Evolutionary conservation across 2,329 filamentous ascomycete genomes (phyloP).

Genomic region (Fusarium heterosporum): DNA sequence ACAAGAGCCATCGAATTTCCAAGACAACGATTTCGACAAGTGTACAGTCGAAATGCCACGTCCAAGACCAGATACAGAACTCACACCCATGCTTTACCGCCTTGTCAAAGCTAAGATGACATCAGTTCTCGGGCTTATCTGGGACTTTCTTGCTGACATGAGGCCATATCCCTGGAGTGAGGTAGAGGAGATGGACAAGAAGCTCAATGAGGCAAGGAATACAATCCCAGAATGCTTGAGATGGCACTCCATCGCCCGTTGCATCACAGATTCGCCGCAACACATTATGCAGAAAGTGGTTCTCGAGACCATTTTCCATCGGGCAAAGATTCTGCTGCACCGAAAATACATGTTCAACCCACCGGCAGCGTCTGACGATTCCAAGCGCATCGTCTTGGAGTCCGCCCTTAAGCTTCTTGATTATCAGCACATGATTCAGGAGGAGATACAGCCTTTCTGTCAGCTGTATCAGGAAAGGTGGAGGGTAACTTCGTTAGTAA

Average conservation of each 20-base stretch:
- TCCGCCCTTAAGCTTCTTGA: conserved; percentile 20
- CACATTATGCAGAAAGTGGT: conserved; percentile 4
- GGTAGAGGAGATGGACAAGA: conserved; percentile 14
- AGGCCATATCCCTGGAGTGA: conserved; percentile 3
- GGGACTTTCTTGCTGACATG: conserved; percentile 12
- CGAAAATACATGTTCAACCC: conserved; percentile 6
- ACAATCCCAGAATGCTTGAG: conserved; percentile 7
- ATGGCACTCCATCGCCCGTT: conserved; percentile 13
- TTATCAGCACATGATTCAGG: conserved; percentile 13
- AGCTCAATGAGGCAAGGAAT: background rate
- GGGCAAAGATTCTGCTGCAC: conserved; percentile 18
- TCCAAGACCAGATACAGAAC: background rate
- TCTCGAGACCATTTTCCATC: background rate
- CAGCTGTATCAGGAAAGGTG: conserved; percentile 20
- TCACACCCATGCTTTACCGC: conserved; percentile 12
- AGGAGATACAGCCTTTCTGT: conserved; percentile 10
- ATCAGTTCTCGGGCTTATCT: background rate
- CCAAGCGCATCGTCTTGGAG: conserved; percentile 8
- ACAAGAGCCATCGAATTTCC: conserved; percentile 56
- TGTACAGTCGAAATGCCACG: background rate
- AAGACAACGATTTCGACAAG: conserved; percentile 57
- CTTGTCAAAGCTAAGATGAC: conserved; percentile 18
- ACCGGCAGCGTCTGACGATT: background rate
- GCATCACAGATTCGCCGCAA: conserved; percentile 16
- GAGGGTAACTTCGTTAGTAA: conserved; percentile 9